Evolutionary conservation across 768 basidiomycete species (phyloP), one percentile per base, ranked within the genome.

Genomic region (Tulasnella sp.): DNA sequence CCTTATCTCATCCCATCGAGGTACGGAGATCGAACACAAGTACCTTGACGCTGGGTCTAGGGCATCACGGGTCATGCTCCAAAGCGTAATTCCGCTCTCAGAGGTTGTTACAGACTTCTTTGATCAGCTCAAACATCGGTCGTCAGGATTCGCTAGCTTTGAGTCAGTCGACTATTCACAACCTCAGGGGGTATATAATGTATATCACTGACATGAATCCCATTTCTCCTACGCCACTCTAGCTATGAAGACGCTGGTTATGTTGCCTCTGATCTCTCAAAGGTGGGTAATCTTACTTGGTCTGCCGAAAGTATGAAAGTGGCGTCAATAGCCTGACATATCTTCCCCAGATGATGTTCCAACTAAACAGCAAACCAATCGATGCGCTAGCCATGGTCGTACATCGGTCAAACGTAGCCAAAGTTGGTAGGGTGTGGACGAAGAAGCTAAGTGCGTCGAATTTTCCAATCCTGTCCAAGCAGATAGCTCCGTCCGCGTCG

Each of bases 161-260:
- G 91, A 92, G 87, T 92, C 62, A 65, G 84, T 76, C 21, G 17
- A 8, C 1, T 10, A 3, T 50, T 9, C 24, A 3, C 3, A 10
- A 5, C 17, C 15, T 1, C 1, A 24, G n/a, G 1, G 29, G 7
- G 41, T 9, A 10, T 27, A 43, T 19, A 10, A 27, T 60, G 43
- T 34, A 2, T 22, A 10, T 55, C 19, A 52, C 38, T 53, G 10
- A 9, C 17, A 57, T 15, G n/a, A n/a, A n/a, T n/a, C n/a, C n/a
- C n/a, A n/a, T n/a, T n/a, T n/a, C n/a, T n/a, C n/a, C n/a, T n/a
- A n/a, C n/a, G n/a, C n/a, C n/a, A n/a, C 45, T 62, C 30, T 65
- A 94, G 93, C 66, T 99, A 99, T 66, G 93, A 98, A 70, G 88
- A 93, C 69, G 90, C 83, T 4, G 93, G 91, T 1, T 98, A 97